Conservation (phyloP, 2,329 filamentous ascomycete species). For the Pestalotiopsis sp. region DNA sequence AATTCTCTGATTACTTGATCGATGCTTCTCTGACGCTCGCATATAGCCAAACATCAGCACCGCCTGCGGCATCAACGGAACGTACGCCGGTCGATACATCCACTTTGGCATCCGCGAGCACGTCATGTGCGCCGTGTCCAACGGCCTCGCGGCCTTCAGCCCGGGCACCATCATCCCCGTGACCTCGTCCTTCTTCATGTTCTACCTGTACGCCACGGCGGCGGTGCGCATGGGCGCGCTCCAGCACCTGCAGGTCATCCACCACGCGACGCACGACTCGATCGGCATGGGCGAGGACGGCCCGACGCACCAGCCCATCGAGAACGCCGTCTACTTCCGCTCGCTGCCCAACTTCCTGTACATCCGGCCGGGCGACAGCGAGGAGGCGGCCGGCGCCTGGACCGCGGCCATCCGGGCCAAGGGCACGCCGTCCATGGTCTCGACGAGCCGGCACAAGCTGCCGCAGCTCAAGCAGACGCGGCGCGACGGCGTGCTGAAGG, state of each 20-base stretch:
- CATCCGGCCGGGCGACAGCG: conserved; percentile 55
- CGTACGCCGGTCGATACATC: conserved; percentile 15
- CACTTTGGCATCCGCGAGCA: conserved; percentile 65
- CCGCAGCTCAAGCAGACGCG: conserved; percentile 34
- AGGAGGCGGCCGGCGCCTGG: conserved; percentile 53
- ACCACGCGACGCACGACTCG: conserved; percentile 56
- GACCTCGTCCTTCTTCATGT: conserved; percentile 60
- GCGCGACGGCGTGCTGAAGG: conserved; percentile 38
- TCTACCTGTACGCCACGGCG: conserved; percentile 52
- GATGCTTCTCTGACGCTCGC: background rate
- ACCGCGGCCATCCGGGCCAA: conserved; percentile 35
- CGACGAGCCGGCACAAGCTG: conserved; percentile 42
- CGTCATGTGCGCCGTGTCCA: conserved; percentile 60
- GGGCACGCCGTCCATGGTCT: conserved; percentile 44
- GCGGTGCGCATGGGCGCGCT: conserved; percentile 57
- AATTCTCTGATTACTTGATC: too few species aligned
- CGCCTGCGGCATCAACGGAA: conserved; percentile 22
- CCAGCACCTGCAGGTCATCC: conserved; percentile 50
- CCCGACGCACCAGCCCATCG: conserved; percentile 59
- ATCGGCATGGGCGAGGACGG: conserved; percentile 58
- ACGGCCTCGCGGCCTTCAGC: conserved; percentile 59
- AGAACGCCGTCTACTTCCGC: conserved; percentile 51
- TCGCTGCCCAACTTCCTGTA: conserved; percentile 58
- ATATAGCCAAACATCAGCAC: conserved; percentile 23
- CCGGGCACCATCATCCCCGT: conserved; percentile 54